Evolutionary conservation across 306 rosid species (phyloP).

Genomic region (Vachellia collinsii): DNA sequence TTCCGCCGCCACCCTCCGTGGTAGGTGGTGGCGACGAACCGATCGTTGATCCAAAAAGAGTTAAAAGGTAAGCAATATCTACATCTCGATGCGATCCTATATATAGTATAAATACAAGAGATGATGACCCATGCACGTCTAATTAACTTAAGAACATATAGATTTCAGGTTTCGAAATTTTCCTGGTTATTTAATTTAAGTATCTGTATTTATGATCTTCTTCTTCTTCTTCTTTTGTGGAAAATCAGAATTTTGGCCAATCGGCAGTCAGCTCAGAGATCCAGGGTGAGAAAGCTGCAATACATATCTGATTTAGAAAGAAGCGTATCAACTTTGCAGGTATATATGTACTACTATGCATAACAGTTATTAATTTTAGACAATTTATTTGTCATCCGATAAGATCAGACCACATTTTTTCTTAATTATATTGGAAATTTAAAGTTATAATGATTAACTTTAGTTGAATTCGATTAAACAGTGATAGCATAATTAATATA

Average conservation of each 20-base stretch:
- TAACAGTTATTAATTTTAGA: background rate
- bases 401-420: background rate
- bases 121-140: slow-evolving; percentile 43
- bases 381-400: background rate
- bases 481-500: background rate
- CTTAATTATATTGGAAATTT: background rate
- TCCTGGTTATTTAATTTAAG: background rate
- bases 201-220: background rate
- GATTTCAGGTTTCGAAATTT: background rate
- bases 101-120: background rate
- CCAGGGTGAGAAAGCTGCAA: slow-evolving; percentile 71
- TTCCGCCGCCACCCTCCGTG: slow-evolving; percentile 25
- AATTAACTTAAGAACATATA: background rate
- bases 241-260: slow-evolving; percentile 64
- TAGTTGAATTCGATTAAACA: background rate
- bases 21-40: slow-evolving; percentile 41
- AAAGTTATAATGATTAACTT: background rate
- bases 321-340: slow-evolving; percentile 72
- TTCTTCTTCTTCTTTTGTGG: background rate
- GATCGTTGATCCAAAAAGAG: slow-evolving; percentile 80
- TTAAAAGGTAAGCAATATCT: slow-evolving; percentile 76
- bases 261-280: slow-evolving; percentile 76
- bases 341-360: slow-evolving; percentile 33
- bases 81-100: background rate
- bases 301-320: slow-evolving; percentile 73